Evolutionary conservation across 805 yeast species (phyloP).

Genomic region (Dipodascus albidus): DNA sequence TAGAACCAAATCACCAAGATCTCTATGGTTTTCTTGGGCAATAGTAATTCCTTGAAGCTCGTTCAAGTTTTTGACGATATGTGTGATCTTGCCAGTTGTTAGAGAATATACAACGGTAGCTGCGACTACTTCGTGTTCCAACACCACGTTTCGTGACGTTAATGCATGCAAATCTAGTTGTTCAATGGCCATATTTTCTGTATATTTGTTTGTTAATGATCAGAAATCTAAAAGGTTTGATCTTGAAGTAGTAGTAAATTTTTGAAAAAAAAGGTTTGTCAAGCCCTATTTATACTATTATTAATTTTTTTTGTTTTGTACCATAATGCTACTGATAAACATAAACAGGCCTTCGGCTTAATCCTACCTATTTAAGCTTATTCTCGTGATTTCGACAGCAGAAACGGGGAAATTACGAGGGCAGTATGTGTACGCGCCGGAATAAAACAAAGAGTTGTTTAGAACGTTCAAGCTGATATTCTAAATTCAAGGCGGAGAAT

Average conservation of each 20-base stretch:
- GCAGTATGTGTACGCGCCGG: neutral
- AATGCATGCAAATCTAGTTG: neutral
- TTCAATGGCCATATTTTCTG: neutral
- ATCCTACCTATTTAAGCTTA: neutral
- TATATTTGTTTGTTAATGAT: neutral
- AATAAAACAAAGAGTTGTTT: too few relatives aligned
- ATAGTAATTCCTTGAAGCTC: neutral
- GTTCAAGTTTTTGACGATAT: neutral
- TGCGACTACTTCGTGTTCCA: neutral
- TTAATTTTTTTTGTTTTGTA: too few relatives aligned
- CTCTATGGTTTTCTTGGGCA: conserved; percentile 18
- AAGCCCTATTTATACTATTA: neutral
- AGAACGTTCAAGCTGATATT: neutral
- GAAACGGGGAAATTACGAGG: neutral
- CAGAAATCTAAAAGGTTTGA: neutral
- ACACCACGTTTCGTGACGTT: neutral
- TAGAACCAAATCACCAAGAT: conserved; percentile 51
- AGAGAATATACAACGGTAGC: neutral
- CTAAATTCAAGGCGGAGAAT: too few relatives aligned
- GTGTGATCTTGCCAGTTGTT: neutral
- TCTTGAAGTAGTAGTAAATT: neutral
- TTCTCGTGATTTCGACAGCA: neutral
- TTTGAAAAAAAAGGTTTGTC: neutral
- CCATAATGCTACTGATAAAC: neutral
- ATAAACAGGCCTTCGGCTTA: neutral